Conservation (phyloP, 148 eudicot genomes). For the Rhododendron molle region DNA sequence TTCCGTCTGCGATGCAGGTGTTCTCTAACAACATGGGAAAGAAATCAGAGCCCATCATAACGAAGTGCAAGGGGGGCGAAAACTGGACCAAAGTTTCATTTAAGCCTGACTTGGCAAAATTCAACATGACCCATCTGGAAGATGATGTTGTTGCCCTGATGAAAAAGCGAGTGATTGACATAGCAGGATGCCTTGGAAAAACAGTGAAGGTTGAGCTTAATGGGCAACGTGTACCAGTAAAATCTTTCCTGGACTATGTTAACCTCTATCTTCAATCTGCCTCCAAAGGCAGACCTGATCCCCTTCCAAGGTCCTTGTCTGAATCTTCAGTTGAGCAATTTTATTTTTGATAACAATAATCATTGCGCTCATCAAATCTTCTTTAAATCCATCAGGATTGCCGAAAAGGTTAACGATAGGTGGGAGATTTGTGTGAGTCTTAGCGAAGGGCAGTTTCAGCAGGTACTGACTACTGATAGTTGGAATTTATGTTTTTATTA, state of each 20-base stretch:
- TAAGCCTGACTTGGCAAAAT: slow-evolving; percentile 81
- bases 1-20: slow-evolving; percentile 37
- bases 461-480: slow-evolving; percentile 37
- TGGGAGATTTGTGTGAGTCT: slow-evolving; percentile 83
- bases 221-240: slow-evolving; percentile 54
- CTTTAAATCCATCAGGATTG: slow-evolving; percentile 31
- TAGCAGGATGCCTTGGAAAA: slow-evolving; percentile 89
- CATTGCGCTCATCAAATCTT: background rate
- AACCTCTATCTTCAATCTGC: slow-evolving; percentile 54
- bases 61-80: slow-evolving; percentile 65
- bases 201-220: slow-evolving; percentile 68
- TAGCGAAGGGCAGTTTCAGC: slow-evolving; percentile 87
- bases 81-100: slow-evolving; percentile 94
- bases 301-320: background rate
- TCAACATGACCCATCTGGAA: slow-evolving; percentile 66
- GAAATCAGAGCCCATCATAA: slow-evolving; percentile 58
- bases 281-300: slow-evolving; percentile 24
- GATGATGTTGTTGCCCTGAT: slow-evolving; percentile 88
- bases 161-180: slow-evolving; percentile 85
- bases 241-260: slow-evolving; percentile 66
- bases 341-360: background rate
- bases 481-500: background rate
- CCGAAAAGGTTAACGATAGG: slow-evolving; percentile 53
- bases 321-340: background rate
- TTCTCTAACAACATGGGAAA: slow-evolving; percentile 70